Percentiles rank a stretch among this genome's conserved stretches.
These are phyloP conservation scores for Oryza coarctata DNA, from an alignment of 176 grass and related monocot species.

Conservation along the genomic window DNA sequence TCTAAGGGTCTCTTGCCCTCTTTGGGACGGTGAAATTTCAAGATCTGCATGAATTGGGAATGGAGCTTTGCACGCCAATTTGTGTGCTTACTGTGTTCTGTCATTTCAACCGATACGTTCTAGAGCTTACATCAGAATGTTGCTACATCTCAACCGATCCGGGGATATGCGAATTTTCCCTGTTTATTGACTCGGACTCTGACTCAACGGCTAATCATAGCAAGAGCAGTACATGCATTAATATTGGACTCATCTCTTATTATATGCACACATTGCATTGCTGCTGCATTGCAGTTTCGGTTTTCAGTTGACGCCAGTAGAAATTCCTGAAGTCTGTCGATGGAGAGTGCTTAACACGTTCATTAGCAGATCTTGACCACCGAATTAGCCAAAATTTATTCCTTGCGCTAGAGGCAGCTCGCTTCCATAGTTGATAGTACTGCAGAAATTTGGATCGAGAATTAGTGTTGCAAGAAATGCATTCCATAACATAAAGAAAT, in stretches of 20 bases:
- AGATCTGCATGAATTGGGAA: too few species aligned
- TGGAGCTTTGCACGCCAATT: background rate
- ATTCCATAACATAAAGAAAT: background rate
- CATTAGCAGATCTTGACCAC: background rate
- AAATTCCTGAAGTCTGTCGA: background rate
- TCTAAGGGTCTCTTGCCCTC: background rate
- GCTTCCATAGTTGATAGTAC: conserved; percentile 98
- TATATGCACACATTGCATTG: background rate
- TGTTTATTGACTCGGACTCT: background rate
- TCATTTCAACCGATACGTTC: conserved; percentile 2
- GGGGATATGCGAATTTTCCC: background rate
- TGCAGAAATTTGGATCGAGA: conserved; percentile 28
- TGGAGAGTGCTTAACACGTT: background rate
- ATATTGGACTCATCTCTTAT: conserved; percentile 4
- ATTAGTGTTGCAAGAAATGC: background rate
- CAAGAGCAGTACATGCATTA: conserved; percentile 8
- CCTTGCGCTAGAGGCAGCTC: conserved; percentile 95
- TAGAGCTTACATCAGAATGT: background rate
- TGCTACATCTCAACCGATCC: background rate
- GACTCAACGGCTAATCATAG: background rate
- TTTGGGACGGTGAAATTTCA: background rate
- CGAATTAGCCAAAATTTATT: conserved; percentile 76
- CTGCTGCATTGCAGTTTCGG: conserved; percentile 6
- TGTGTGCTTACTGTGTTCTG: background rate
- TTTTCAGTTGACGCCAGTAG: background rate